Base-by-base conservation (phyloP, 768 basidiomycete species). In the Butyriboletus loyo region DNA sequence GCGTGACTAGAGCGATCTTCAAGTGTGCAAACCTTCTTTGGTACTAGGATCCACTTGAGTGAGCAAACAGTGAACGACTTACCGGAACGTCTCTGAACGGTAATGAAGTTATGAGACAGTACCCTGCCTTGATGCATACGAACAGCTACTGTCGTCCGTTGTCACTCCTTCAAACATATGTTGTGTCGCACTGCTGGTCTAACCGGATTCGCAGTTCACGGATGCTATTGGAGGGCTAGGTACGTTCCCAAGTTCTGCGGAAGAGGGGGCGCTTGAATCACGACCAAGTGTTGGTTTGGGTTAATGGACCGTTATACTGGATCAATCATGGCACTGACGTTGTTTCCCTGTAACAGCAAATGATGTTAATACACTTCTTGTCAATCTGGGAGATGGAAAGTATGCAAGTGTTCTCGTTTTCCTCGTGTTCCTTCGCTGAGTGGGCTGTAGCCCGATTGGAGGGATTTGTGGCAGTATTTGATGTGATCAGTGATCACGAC, bases 401-500 rank as follows among this genome's bases (percentile, higher is more conserved):
- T 11, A 14, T 24, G 47, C 30, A 22, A 56, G 50, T 28, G 10
- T 10, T 38, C 14, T 30, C 13, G 11, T 17, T 34, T 24, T 25
- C 19, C 13, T 28, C 15, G 14, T 22, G 35, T 17, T 30, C 39
- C 35, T 17, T 47, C 11, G 30, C 28, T 42, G 31, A 55, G 15
- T 10, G 50, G 46, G 14, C 30, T 10, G 27, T 19, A 15, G 34
- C 39, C 14, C 50, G 52, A 21, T 40, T 43, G 32, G 49, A 51
- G 32, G 25, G 32, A 21, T 36, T 62, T 30, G 50, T 49, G 22
- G 37, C 24, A 4, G 10, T 53, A 35, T 54, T 30, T 11, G 56
- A 58, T 38, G n/a, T 34, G 22, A 52, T 58, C 30, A 50, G n/a
- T 34, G 22, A 52, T 58, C 30, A 50, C 22, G 5, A 58, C 53